Percentiles rank a stretch among this genome's conserved stretches.
phyloP scores from a whole-genome alignment of 306 rosid species.

The Sicyos edulis region DNA sequence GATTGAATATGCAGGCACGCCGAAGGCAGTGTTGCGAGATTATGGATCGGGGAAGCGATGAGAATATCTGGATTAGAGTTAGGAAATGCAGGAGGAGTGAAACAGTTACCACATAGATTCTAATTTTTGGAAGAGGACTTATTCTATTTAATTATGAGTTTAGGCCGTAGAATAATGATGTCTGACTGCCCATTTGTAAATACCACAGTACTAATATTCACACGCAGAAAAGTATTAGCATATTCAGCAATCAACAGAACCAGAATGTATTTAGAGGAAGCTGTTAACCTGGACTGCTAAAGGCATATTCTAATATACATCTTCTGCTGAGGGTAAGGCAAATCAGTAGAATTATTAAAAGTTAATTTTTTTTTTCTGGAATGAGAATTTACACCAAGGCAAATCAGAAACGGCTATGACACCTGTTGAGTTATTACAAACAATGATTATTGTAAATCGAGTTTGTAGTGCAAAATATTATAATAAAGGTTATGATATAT shows the following conservation, averaged over 20 bases:
- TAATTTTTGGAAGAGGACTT: neutral
- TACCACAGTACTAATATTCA: neutral
- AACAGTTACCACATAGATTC: conserved; percentile 41
- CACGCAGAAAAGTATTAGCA: neutral
- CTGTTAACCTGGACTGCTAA: neutral
- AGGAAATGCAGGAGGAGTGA: conserved; percentile 65
- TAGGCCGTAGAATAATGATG: conserved; percentile 2
- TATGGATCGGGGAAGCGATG: conserved; percentile 42
- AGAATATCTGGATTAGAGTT: conserved; percentile 47
- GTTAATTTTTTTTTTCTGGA: no score
- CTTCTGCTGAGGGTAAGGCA: neutral
- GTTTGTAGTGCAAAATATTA: no score
- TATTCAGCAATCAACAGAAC: neutral
- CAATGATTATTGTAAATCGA: no score
- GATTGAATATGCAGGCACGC: conserved; percentile 44
- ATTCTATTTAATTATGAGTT: neutral
- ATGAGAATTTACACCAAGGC: no score
- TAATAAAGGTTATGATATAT: no score
- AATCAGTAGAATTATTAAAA: neutral
- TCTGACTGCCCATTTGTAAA: conserved; percentile 9
- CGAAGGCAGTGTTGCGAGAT: conserved; percentile 73
- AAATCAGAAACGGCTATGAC: no score
- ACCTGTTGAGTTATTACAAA: no score
- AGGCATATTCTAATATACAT: neutral
- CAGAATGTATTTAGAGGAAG: neutral